Percentiles rank a stretch among this genome's conserved stretches.
phyloP scores from a whole-genome alignment of 345 rosid species.

The Aurinia saxatilis region DNA sequence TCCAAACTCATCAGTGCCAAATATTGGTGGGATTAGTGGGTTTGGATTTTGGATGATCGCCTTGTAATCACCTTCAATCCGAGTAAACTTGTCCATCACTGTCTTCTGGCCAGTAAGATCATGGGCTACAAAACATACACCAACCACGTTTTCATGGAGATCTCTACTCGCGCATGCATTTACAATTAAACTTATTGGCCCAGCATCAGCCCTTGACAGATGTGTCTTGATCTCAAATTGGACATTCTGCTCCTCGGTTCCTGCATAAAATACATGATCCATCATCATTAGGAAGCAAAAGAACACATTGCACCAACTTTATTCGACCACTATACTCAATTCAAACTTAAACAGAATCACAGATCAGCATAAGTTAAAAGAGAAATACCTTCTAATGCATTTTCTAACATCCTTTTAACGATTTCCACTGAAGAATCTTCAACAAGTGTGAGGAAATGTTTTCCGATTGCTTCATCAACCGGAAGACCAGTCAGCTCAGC shows the following conservation, averaged over 20 bases:
- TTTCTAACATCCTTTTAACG: constrained; percentile 57
- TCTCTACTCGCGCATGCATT: constrained; percentile 95
- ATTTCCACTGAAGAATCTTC: constrained; percentile 70
- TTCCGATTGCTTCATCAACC: constrained; percentile 80
- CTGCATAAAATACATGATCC: constrained; percentile 32
- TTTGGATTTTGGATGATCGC: constrained; percentile 88
- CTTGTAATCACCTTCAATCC: constrained; percentile 96
- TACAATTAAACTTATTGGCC: constrained; percentile 75
- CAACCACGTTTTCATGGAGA: constrained; percentile 71
- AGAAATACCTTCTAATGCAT: constrained; percentile 72
- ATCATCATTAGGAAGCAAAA: background rate
- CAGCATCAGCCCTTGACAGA: constrained; percentile 47
- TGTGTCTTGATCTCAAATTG: constrained; percentile 83
- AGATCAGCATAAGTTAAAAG: background rate
- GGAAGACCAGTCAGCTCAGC: constrained; percentile 81
- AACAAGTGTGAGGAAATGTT: constrained; percentile 69
- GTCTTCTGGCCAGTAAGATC: constrained; percentile 89
- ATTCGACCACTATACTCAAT: background rate
- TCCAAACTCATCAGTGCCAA: constrained; percentile 84
- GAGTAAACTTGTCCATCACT: constrained; percentile 92
- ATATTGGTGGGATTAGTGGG: constrained; percentile 92
- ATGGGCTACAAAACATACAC: constrained; percentile 94
- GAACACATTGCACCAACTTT: background rate
- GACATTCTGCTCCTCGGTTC: constrained; percentile 79
- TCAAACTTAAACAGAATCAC: background rate